Percentiles rank a stretch among this genome's conserved stretches.
Conservation (phyloP, 2,329 filamentous ascomycete species). For the Trichophyton rubrum region DNA sequence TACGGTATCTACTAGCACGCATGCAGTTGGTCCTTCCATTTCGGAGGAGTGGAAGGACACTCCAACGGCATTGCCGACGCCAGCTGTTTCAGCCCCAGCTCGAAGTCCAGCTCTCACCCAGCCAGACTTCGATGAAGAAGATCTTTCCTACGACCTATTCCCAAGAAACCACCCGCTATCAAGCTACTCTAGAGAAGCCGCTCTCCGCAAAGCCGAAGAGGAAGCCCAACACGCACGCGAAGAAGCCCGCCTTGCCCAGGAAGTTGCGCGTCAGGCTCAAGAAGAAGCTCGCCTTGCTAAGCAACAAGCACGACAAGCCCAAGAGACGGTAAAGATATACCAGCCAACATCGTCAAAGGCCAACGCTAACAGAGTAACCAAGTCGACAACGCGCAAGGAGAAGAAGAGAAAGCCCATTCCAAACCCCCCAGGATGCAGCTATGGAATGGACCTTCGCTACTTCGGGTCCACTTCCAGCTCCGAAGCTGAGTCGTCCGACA, state of each 20-base stretch:
- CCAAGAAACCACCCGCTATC: not conserved
- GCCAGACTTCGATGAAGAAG: not conserved
- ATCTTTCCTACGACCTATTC: conserved; percentile 2
- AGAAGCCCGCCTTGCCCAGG: not conserved
- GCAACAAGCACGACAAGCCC: not conserved
- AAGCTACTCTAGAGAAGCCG: not conserved
- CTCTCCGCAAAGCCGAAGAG: not conserved
- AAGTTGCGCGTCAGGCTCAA: not conserved
- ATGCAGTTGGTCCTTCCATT: not conserved
- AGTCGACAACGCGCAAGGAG: not conserved
- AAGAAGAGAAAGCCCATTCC: conserved; percentile 20
- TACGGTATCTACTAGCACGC: not conserved
- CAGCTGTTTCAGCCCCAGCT: not conserved
- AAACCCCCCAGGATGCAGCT: conserved; percentile 30
- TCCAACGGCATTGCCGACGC: not conserved
- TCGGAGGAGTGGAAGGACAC: not conserved
- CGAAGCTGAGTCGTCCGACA: conserved; percentile 18
- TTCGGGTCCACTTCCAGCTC: conserved; percentile 25
- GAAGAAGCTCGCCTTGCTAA: not conserved
- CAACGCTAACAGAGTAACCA: not conserved
- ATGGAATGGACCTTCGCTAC: conserved; percentile 30
- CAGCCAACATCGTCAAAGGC: not conserved
- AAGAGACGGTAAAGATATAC: not conserved
- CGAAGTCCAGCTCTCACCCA: not conserved
- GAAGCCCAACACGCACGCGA: not conserved